phyloP scores from a whole-genome alignment of 257 asterid genomes.

The Asclepias syriaca region DNA sequence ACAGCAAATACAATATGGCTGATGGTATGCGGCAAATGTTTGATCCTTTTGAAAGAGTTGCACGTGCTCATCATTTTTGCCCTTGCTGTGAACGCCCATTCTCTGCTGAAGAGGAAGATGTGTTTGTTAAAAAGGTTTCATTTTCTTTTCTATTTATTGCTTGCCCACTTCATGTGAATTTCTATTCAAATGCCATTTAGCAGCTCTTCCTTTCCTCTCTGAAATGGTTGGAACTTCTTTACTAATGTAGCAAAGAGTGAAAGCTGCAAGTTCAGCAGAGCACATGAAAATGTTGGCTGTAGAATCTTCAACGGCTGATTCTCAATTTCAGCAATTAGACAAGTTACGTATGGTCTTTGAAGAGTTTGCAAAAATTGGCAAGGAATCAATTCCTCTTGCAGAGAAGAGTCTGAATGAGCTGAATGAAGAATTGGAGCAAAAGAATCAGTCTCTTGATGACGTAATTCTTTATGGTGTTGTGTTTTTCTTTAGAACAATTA shows the following conservation, averaged over 20 bases:
- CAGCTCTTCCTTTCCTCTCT: constrained; percentile 4
- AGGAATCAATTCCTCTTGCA: constrained; percentile 73
- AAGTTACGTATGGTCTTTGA: constrained; percentile 72
- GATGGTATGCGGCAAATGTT: constrained; percentile 68
- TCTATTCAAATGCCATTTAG: constrained; percentile 11
- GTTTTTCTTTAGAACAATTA: constrained; percentile 12
- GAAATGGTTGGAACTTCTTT: constrained; percentile 14
- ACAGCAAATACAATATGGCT: constrained; percentile 57
- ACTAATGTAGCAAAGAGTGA: constrained; percentile 66
- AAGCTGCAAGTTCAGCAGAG: constrained; percentile 58
- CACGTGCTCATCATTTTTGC: constrained; percentile 84
- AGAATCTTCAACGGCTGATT: constrained; percentile 63
- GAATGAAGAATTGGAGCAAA: constrained; percentile 66
- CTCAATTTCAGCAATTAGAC: constrained; percentile 82
- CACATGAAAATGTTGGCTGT: constrained; percentile 45
- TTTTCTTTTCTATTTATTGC: constrained; percentile 6
- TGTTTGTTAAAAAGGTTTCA: constrained; percentile 73
- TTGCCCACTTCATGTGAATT: neutral
- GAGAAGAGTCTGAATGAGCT: constrained; percentile 61
- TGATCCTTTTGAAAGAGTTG: constrained; percentile 74
- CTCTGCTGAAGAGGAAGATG: constrained; percentile 86
- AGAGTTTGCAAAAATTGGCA: constrained; percentile 60
- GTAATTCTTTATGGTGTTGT: constrained; percentile 37
- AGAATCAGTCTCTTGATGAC: constrained; percentile 88
- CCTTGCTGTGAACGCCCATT: constrained; percentile 94